phyloP scores from a whole-genome alignment of 2,329 filamentous ascomycete species.

The Xylaria sp. region DNA sequence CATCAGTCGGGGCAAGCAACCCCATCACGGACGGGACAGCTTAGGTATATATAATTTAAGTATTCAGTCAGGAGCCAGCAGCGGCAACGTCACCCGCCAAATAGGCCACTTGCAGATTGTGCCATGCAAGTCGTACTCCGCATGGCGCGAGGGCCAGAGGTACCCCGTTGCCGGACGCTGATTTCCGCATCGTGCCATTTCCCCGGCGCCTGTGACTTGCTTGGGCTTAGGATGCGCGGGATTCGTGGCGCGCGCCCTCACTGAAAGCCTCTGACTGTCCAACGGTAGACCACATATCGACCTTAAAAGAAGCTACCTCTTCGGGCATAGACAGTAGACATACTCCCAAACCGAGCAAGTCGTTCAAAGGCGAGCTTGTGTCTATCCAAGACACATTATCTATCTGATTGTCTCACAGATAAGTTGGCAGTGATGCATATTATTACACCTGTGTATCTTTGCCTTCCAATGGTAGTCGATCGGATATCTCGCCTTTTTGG shows the following conservation, averaged over 20 bases:
- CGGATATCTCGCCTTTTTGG: constrained; percentile 19
- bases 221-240: constrained; percentile 42
- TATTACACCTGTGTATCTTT: background rate
- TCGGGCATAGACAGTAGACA: constrained; percentile 22
- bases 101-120: constrained; percentile 46
- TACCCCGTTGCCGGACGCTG: constrained; percentile 47
- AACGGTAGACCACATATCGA: constrained; percentile 35
- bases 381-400: background rate
- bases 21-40: constrained; percentile 9
- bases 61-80: constrained; percentile 6
- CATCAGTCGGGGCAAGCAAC: constrained; percentile 9
- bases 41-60: background rate
- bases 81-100: constrained; percentile 34
- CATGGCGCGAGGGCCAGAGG: constrained; percentile 41
- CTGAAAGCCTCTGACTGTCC: constrained; percentile 40
- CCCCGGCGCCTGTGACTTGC: constrained; percentile 43
- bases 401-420: constrained; percentile 4
- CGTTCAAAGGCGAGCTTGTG: constrained; percentile 36
- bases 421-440: constrained; percentile 8
- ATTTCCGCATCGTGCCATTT: constrained; percentile 46
- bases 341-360: constrained; percentile 17
- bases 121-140: constrained; percentile 48
- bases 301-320: constrained; percentile 26
- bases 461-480: constrained; percentile 14
- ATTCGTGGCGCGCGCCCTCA: constrained; percentile 52